These are phyloP conservation scores for Ganoderma sinense DNA, from an alignment of 1,284 basidiomycete genomes.

Conservation along the genomic window DNA sequence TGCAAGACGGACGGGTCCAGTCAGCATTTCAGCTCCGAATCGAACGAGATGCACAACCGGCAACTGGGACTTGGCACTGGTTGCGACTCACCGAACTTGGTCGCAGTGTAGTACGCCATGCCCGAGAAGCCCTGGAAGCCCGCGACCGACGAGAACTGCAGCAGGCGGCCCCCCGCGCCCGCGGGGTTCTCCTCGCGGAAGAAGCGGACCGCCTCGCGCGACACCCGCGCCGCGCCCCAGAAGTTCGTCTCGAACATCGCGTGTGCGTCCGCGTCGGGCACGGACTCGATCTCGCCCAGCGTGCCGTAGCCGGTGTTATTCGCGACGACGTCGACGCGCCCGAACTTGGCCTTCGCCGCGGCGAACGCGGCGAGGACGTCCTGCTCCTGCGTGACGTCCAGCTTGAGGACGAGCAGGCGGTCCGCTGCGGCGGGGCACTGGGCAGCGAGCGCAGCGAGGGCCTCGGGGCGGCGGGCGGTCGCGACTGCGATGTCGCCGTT, in stretches of 20 bases:
- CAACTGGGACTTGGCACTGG: too few relatives aligned
- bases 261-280: not conserved
- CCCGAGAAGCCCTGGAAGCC: not conserved
- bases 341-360: too few relatives aligned
- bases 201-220: not conserved
- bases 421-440: too few relatives aligned
- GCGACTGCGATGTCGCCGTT: too few relatives aligned
- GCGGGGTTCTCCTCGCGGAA: not conserved
- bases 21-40: too few relatives aligned
- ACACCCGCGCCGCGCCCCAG: not conserved
- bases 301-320: not conserved
- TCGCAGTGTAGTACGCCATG: not conserved
- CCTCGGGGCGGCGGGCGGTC: too few relatives aligned
- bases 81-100: not conserved
- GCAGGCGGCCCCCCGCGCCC: not conserved
- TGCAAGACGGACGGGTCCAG: not conserved
- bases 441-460: too few relatives aligned
- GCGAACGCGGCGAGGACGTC: not conserved
- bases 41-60: too few relatives aligned
- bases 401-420: too few relatives aligned
- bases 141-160: not conserved
- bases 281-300: not conserved
- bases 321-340: too few relatives aligned
- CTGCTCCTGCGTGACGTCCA: too few relatives aligned
- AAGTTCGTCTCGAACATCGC: not conserved